Conservation (phyloP, 1,139 yeast species). For the Debaryomyces nepalensis region DNA sequence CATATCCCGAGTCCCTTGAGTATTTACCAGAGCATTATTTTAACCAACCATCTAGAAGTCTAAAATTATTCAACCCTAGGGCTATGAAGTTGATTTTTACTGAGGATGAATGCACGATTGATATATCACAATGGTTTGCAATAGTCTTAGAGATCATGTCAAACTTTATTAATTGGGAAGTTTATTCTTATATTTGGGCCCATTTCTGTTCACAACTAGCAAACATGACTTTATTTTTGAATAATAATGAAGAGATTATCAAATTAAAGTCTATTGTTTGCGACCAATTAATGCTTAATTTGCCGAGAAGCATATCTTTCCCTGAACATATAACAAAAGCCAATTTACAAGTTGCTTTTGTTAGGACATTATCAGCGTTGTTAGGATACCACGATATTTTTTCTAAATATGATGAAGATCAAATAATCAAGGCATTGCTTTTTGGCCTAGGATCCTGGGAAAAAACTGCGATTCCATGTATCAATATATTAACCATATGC, state of each 20-base stretch:
- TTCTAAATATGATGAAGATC: constrained; percentile 68
- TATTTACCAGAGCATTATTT: constrained; percentile 52
- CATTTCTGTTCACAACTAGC: constrained; percentile 77
- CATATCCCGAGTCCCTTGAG: constrained; percentile 59
- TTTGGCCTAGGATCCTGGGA: constrained; percentile 77
- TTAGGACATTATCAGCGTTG: constrained; percentile 68
- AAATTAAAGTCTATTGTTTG: constrained; percentile 56
- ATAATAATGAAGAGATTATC: constrained; percentile 51
- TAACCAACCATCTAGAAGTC: constrained; percentile 33
- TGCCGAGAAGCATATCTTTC: constrained; percentile 48
- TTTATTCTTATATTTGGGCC: constrained; percentile 67
- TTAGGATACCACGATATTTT: constrained; percentile 67
- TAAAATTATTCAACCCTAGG: constrained; percentile 21
- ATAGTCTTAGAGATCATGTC: constrained; percentile 55
- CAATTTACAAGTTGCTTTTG: constrained; percentile 69
- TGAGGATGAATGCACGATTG: constrained; percentile 31
- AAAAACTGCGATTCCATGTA: constrained; percentile 75
- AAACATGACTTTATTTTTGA: constrained; percentile 58
- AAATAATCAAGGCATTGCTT: constrained; percentile 65
- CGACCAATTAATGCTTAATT: constrained; percentile 59
- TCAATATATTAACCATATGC: constrained; percentile 75
- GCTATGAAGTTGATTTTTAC: constrained; percentile 16
- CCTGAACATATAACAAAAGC: constrained; percentile 56
- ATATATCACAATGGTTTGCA: constrained; percentile 57
- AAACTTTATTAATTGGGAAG: constrained; percentile 70